Base-by-base conservation (phyloP, 2,329 filamentous ascomycete species). In the Colletotrichum sp. region DNA sequence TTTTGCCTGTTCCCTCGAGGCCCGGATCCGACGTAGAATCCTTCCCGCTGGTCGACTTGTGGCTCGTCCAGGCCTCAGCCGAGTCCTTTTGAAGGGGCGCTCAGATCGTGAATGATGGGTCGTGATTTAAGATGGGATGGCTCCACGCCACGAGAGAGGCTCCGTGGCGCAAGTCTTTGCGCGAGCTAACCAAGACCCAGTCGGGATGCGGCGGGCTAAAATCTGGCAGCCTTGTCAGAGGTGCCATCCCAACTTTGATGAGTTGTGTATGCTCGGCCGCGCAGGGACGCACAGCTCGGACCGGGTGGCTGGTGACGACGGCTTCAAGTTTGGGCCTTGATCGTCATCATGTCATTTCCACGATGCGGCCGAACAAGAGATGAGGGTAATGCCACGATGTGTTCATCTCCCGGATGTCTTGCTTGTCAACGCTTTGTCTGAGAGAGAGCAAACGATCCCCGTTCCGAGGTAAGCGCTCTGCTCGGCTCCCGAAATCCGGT, bases 201-300 rank as follows among this genome's bases (percentile, higher is more conserved):
- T 64, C 18, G 28, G 73, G 38, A 30, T 48, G 26, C 21, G 32
- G 30, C 68, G 70, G 43, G 70, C 61, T 52, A 38, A 56, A 30
- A 30, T 68, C 34, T 75, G 73, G 73, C 73, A 75, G 69, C 43
- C 73, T 38, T 67, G 56, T 70, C 52, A 75, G 69, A 73, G 62
- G 62, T 75, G 69, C 56, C 73, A 75, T 75, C 69, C 58, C 34
- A 68, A 71, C 68, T 67, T 67, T 68, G 62, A 34, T 62, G 67
- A 62, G 26, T 68, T 58, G 43, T 13, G 15, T 21, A 62, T 30
- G 68, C 61, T 68, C 43, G 64, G 70, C 62, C 69, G 55, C 62
- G 32, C 38, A 67, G 38, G 60, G 64, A 32, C 64, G 66, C 56
- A 55, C 24, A 56, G 64, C 64, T 72, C 69, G 56, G 64, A 67